Conservation (phyloP, 495 filamentous ascomycete genomes). For the Daldinia caldariorum region DNA sequence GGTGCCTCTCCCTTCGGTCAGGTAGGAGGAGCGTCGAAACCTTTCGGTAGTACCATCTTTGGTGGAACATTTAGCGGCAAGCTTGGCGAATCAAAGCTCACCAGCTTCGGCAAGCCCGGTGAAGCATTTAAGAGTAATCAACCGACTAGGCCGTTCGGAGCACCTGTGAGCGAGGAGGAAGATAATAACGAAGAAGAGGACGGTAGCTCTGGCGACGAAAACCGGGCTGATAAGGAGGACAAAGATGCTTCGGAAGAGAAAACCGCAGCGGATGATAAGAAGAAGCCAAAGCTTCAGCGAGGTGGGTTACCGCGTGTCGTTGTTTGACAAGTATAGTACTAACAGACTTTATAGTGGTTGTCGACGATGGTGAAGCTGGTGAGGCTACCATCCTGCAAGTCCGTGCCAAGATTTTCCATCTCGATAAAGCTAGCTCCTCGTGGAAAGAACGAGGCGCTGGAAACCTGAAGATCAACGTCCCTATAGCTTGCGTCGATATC, state of each 20-base stretch:
- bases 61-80: constrained; percentile 55
- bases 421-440: constrained; percentile 64
- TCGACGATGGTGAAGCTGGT: constrained; percentile 75
- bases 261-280: constrained; percentile 66
- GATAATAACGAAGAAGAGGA: constrained; percentile 62
- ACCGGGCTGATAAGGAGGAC: constrained; percentile 56
- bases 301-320: constrained; percentile 58
- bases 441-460: constrained; percentile 92
- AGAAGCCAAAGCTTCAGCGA: constrained; percentile 70
- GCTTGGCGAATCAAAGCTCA: constrained; percentile 61
- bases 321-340: constrained; percentile 23
- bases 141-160: constrained; percentile 76
- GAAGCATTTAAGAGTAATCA: constrained; percentile 64
- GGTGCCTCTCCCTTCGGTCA: constrained; percentile 42
- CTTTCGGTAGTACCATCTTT: constrained; percentile 51
- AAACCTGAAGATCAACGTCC: constrained; percentile 83
- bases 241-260: constrained; percentile 53
- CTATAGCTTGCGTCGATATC: constrained; percentile 56
- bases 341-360: constrained; percentile 52
- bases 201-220: constrained; percentile 53
- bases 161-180: constrained; percentile 70
- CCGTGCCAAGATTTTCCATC: constrained; percentile 78
- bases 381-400: constrained; percentile 75
- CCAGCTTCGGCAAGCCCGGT: constrained; percentile 74
- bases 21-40: constrained; percentile 26